Evolutionary conservation across 441 rosid genomes (phyloP), one percentile per base, ranked within the genome.

Genomic region (Corymbia citriodora): DNA sequence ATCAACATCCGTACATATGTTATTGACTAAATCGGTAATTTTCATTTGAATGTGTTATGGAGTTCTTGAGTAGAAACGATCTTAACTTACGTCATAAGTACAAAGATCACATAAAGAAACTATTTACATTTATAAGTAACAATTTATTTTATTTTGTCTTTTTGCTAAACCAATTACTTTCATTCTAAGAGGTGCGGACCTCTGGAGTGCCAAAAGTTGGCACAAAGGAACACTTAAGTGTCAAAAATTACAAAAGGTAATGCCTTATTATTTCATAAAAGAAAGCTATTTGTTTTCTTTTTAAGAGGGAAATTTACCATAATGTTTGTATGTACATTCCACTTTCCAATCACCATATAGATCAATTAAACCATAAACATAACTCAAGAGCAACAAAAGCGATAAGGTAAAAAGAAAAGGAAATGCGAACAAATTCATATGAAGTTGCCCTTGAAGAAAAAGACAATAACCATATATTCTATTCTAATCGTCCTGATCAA

Each of bases 31-130:
- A 57, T 57, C 25, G 63, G 13, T 57, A 23, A 57, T 57, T 4
- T 57, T 57, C 63, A 57, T 57, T 13, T 57, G 63, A 57, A 57
- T 57, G 13, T 57, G 29, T 57, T 23, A 57, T 57, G 63, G 29
- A 57, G 63, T 1, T 57, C 63, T 57, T 1, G 13, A 57, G 13
- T 0, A 23, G 0, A 23, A 57, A 57, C 0, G 6, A 57, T 57
- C 10, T 57, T 29, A 57, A 57, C 29, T 57, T 57, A 57, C 1
- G 6, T 57, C 63, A 57, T 23, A 57, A 23, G 63, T 57, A 57
- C 13, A 57, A 57, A 0, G 0, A 57, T 57, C 23, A 29, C 29
- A 17, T 23, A 57, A 57, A 57, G 13, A 57, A 57, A 57, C 29
- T 57, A 57, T 57, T 57, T 23, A 57, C 29, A 57, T 57, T 0